These are phyloP conservation scores for Wickerhamomyces alni DNA, from an alignment of 805 yeast genomes.

Conservation along the genomic window DNA sequence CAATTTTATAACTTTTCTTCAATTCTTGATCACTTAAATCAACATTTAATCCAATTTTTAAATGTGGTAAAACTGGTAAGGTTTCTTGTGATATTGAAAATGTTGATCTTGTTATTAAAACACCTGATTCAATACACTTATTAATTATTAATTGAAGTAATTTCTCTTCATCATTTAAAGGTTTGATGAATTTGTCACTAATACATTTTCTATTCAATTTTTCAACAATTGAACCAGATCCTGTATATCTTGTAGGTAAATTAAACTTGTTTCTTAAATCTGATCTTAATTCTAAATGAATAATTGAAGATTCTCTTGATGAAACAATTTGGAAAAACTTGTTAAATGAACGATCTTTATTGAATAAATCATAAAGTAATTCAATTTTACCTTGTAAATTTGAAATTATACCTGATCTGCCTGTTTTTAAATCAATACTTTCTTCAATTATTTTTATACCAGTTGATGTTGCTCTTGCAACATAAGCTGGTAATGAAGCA, in stretches of 20 bases:
- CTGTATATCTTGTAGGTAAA: constrained; percentile 36
- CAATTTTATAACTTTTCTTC: constrained; percentile 32
- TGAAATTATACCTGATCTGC: constrained; percentile 29
- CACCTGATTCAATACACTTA: constrained; percentile 40
- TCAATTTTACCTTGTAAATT: constrained; percentile 35
- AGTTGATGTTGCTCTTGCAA: constrained; percentile 60
- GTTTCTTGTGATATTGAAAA: constrained; percentile 67
- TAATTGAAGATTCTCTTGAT: constrained; percentile 52
- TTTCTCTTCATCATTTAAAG: constrained; percentile 43
- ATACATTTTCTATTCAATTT: constrained; percentile 25
- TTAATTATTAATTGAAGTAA: constrained; percentile 66
- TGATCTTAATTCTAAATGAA: constrained; percentile 57
- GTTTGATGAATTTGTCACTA: constrained; percentile 27
- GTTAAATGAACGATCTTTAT: constrained; percentile 29
- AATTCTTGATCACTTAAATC: constrained; percentile 41
- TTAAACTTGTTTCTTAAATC: constrained; percentile 36
- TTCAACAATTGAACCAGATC: constrained; percentile 21
- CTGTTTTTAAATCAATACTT: constrained; percentile 25
- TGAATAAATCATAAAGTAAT: constrained; percentile 34
- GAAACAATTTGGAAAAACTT: constrained; percentile 49
- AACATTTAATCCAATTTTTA: constrained; percentile 45
- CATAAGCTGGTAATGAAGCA: constrained; percentile 91
- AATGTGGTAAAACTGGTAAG: constrained; percentile 59
- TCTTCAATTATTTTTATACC: constrained; percentile 45
- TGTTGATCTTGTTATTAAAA: constrained; percentile 61